Evolutionary conservation across 805 yeast genomes (phyloP).

Genomic region (Metschnikowia lochheadii): DNA sequence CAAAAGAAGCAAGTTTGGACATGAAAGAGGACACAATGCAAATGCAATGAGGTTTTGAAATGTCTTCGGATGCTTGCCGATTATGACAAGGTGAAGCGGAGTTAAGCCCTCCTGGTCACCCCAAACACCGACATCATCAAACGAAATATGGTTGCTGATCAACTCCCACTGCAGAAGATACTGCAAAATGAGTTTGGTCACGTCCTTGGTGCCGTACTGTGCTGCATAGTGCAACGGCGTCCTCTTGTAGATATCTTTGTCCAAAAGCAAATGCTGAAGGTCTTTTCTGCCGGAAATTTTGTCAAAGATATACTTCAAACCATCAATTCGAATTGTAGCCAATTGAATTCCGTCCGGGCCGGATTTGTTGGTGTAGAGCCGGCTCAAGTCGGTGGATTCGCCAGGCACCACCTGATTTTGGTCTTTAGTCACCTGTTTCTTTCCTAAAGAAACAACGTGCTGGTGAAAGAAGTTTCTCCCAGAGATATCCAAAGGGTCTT

Average conservation of each 20-base stretch:
- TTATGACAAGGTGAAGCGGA: slow-evolving; percentile 78
- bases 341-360: slow-evolving; percentile 56
- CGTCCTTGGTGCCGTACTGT: slow-evolving; percentile 73
- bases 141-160: slow-evolving; percentile 43
- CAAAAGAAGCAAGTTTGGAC: slow-evolving; percentile 57
- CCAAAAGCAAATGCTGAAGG: slow-evolving; percentile 39
- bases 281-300: slow-evolving; percentile 30
- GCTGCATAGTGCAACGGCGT: slow-evolving; percentile 90
- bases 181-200: slow-evolving; percentile 54
- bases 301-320: slow-evolving; percentile 56
- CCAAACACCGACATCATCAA: slow-evolving; percentile 59
- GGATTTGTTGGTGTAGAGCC: slow-evolving; percentile 24
- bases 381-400: slow-evolving; percentile 24
- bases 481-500: slow-evolving; percentile 62
- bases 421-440: slow-evolving; percentile 42
- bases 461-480: slow-evolving; percentile 85
- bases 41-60: slow-evolving; percentile 53
- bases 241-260: slow-evolving; percentile 70
- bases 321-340: slow-evolving; percentile 46
- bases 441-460: slow-evolving; percentile 73
- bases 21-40: slow-evolving; percentile 35
- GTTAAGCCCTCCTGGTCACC: slow-evolving; percentile 76
- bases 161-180: slow-evolving; percentile 58
- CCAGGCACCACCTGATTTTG: slow-evolving; percentile 43
- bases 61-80: slow-evolving; percentile 80